phyloP scores from a whole-genome alignment of 257 asterid genomes.

The Petrea volubilis region DNA sequence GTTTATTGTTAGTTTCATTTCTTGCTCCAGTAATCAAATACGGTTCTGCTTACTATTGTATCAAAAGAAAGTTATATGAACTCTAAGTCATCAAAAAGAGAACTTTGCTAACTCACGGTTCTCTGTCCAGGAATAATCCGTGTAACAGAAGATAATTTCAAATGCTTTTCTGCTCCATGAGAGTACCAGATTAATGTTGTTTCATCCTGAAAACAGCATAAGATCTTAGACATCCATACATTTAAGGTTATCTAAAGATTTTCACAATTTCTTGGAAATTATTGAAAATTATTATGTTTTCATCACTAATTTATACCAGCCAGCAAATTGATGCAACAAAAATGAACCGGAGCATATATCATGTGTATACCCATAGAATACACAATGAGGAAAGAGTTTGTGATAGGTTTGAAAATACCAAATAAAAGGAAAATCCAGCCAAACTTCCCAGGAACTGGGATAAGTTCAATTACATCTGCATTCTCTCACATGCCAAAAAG shows the following conservation, averaged over 20 bases:
- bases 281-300: not conserved
- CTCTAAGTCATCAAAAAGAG: conserved; percentile 22
- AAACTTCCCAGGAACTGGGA: not conserved
- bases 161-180: conserved; percentile 80
- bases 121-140: conserved; percentile 94
- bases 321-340: not conserved
- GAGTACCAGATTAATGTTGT: conserved; percentile 86
- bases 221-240: conserved; percentile 5
- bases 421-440: not conserved
- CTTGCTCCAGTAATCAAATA: not conserved
- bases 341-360: not conserved
- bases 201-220: conserved; percentile 72
- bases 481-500: not conserved
- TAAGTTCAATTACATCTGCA: not conserved
- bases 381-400: not conserved
- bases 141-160: conserved; percentile 74
- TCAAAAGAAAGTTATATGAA: conserved; percentile 25
- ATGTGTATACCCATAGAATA: not conserved
- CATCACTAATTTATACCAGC: not conserved
- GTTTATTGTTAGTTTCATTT: conserved; percentile 15
- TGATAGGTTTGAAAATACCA: not conserved
- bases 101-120: conserved; percentile 72
- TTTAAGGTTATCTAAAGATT: not conserved
- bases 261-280: not conserved
- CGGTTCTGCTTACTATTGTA: not conserved